These are phyloP conservation scores for Fusarium albidum DNA, from an alignment of 2,329 filamentous ascomycete genomes.

Conservation along the genomic window DNA sequence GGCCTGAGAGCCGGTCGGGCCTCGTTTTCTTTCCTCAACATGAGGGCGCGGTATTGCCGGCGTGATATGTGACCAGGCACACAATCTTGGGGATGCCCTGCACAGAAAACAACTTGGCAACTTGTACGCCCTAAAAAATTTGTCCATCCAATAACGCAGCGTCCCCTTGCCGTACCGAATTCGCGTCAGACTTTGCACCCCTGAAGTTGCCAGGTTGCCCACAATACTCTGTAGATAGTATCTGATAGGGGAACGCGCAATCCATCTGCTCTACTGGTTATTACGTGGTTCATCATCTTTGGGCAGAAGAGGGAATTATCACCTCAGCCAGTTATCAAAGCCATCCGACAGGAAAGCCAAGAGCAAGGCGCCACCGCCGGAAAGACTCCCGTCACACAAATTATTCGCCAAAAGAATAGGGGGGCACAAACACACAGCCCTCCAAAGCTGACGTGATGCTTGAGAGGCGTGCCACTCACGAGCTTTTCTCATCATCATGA, in stretches of 20 bases:
- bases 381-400: not conserved
- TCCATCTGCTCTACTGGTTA: slow-evolving; percentile 15
- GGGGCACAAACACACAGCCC: slow-evolving; percentile 10
- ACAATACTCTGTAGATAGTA: slow-evolving; percentile 21
- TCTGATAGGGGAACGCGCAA: slow-evolving; percentile 26
- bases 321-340: slow-evolving; percentile 6
- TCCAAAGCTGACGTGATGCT: slow-evolving; percentile 29
- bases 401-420: not conserved
- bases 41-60: slow-evolving; percentile 14
- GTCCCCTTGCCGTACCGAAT: slow-evolving; percentile 19
- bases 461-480: slow-evolving; percentile 23
- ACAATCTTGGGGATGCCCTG: slow-evolving; percentile 1
- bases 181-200: slow-evolving; percentile 25
- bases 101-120: not conserved
- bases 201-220: slow-evolving; percentile 14
- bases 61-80: too few relatives aligned
- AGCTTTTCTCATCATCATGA: not conserved
- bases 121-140: slow-evolving; percentile 3
- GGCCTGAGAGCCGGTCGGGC: slow-evolving; percentile 9
- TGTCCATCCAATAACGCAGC: slow-evolving; percentile 19
- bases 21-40: slow-evolving; percentile 22
- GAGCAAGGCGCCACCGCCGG: slow-evolving; percentile 8
- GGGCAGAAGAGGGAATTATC: slow-evolving; percentile 1
- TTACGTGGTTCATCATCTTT: slow-evolving; percentile 26
- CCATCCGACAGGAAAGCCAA: not conserved